These are phyloP conservation scores for Arachis stenosperma DNA, from an alignment of 306 rosid genomes.

Conservation along the genomic window DNA sequence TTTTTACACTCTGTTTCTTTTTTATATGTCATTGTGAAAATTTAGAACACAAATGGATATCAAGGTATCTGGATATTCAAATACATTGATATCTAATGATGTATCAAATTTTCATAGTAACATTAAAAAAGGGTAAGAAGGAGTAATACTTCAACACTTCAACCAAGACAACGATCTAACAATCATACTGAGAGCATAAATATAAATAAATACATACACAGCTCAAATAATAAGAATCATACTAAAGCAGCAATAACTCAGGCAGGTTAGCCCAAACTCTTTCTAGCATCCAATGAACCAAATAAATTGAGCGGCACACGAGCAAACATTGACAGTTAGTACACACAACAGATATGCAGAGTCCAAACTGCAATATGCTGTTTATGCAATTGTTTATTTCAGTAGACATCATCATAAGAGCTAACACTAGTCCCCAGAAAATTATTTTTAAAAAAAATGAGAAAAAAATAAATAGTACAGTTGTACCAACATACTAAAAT, in stretches of 20 bases:
- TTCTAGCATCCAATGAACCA: not conserved
- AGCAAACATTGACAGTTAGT: not conserved
- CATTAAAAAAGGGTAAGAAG: too few relatives aligned
- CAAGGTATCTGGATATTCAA: too few relatives aligned
- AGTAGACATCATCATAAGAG: not conserved
- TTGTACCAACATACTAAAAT: not conserved
- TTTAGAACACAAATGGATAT: too few relatives aligned
- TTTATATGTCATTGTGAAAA: too few relatives aligned
- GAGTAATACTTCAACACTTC: not conserved
- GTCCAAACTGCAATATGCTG: not conserved
- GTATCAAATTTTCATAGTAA: too few relatives aligned
- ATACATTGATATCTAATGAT: too few relatives aligned
- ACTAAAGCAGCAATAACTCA: not conserved
- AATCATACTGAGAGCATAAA: not conserved
- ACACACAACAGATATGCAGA: not conserved
- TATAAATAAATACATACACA: not conserved
- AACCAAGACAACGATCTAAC: not conserved
- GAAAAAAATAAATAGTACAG: not conserved
- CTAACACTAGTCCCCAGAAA: constrained; percentile 5
- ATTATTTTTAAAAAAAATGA: not conserved
- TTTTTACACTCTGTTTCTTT: too few relatives aligned
- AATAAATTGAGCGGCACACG: not conserved
- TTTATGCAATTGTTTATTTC: not conserved
- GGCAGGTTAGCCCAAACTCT: not conserved
- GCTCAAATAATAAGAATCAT: not conserved